Base-by-base conservation (phyloP, 495 filamentous ascomycete species). In the Cairneyella variabilis region DNA sequence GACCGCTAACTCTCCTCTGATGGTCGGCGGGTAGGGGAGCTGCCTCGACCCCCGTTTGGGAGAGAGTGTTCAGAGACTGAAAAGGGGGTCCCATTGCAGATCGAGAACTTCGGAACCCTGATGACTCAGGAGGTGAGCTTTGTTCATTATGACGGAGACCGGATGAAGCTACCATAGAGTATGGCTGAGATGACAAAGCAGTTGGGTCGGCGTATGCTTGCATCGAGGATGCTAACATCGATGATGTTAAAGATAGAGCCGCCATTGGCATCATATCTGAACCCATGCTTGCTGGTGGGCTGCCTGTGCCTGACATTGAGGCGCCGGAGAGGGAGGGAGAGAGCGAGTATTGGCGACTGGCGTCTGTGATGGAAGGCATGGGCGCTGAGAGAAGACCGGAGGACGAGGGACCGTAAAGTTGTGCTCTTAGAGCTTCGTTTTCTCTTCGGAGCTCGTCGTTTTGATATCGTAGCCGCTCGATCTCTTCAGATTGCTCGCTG, bases 121-220 rank as follows among this genome's bases (percentile, higher is more conserved):
- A 65, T 55, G 62, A 59, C 53, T 65, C 62, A 59, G n/a, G n/a
- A n/a, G 59, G 59, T 62, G 59, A 62, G 62, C 62, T 60, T 60
- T 65, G 52, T 54, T 49, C 50, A 60, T 49, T 62, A 55, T 62
- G 62, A 62, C 51, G 62, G 59, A 60, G 30, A 17, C 62, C 62
- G 27, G 62, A 65, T 62, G 25, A 52, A 54, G 56, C 54, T 62
- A 65, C 62, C 62, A 65, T 62, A 58, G 62, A 57, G 28, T 62
- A 65, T 50, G 59, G 56, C 47, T 62, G 62, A 41, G 56, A 48
- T 49, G 59, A 54, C 56, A 65, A 51, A 8, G 52, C 52, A 36
- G 51, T 25, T 11, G 47, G 48, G 25, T 65, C 59, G 49, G 62
- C 26, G 45, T 62, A 62, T 30, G 59, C 48, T 34, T 51, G 48